These are phyloP conservation scores for Ustilago xerochloae DNA, from an alignment of 1,284 basidiomycete species.

Conservation along the genomic window DNA sequence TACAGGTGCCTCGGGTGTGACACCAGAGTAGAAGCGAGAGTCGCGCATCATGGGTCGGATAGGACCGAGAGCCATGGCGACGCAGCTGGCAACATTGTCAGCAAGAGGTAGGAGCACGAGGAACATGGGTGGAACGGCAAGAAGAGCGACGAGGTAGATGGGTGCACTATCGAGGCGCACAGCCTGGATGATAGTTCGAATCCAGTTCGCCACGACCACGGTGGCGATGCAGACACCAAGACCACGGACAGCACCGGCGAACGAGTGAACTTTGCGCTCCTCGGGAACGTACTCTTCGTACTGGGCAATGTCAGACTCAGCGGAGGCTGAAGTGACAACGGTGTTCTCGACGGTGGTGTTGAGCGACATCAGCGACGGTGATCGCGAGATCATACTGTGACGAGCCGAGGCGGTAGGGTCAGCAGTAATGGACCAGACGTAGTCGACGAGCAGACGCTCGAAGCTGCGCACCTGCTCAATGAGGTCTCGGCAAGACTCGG, in stretches of 20 bases:
- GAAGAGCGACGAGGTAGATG: conserved; percentile 21
- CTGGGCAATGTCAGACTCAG: conserved; percentile 13
- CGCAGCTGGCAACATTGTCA: conserved; percentile 73
- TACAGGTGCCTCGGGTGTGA: conserved; percentile 53
- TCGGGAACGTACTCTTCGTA: conserved; percentile 17
- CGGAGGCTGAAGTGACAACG: conserved; percentile 15
- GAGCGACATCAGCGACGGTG: conserved; percentile 27
- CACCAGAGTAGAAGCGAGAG: conserved; percentile 70
- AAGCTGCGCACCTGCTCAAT: conserved; percentile 71
- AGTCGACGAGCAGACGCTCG: conserved; percentile 80
- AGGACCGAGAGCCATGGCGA: conserved; percentile 68
- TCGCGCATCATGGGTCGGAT: conserved; percentile 75
- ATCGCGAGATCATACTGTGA: conserved; percentile 33
- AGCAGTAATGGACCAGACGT: conserved; percentile 74
- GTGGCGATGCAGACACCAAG: conserved; percentile 28
- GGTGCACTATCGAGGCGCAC: conserved; percentile 26
- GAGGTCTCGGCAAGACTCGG: conserved; percentile 74
- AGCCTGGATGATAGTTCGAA: conserved; percentile 23
- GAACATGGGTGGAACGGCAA: conserved; percentile 24
- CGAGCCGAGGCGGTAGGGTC: conserved; percentile 26
- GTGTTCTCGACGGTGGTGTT: conserved; percentile 23
- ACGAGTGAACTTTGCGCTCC: conserved; percentile 12
- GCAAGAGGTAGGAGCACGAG: conserved; percentile 70
- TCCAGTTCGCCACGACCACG: conserved; percentile 29
- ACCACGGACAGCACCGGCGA: conserved; percentile 25